A percentile compares a stretch with the other conserved stretches of the same genome.
Conservation (phyloP, 2,329 filamentous ascomycete species). For the Alternaria sp. region DNA sequence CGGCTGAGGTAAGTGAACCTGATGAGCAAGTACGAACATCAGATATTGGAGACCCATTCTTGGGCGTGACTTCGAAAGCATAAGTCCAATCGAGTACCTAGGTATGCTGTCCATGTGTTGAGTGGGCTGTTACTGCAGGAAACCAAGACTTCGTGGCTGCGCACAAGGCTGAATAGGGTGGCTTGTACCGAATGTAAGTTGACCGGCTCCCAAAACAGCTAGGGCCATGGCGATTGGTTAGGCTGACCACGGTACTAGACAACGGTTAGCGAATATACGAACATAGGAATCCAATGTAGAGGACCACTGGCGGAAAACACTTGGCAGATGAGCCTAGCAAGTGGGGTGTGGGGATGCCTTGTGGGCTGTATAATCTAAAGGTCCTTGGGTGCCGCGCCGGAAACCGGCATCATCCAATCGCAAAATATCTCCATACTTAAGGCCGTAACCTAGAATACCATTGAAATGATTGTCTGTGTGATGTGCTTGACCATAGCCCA, state of each 20-base stretch:
- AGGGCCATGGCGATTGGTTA: constrained; percentile 6
- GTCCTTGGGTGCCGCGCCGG: not conserved
- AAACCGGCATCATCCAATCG: not conserved
- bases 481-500: not conserved
- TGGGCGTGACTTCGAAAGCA: not conserved
- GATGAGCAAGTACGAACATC: not conserved
- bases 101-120: not conserved
- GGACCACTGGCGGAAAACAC: not conserved
- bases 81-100: not conserved
- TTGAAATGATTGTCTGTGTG: not conserved
- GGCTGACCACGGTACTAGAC: constrained; percentile 7
- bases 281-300: not conserved
- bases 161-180: constrained; percentile 18
- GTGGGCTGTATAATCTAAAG: constrained; percentile 1
- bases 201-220: constrained; percentile 18
- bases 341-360: constrained; percentile 3
- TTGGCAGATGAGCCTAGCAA: not conserved
- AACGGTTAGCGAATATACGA: constrained; percentile 14
- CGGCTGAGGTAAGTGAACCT: not conserved
- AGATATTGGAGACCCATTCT: not conserved
- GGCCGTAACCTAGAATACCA: not conserved
- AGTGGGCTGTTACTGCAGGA: not conserved
- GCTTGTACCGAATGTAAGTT: constrained; percentile 10
- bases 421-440: not conserved
- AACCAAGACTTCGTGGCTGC: constrained; percentile 1